Evolutionary conservation across 2,329 filamentous ascomycete genomes (phyloP).

Genomic region (Verticillium alfalfae): DNA sequence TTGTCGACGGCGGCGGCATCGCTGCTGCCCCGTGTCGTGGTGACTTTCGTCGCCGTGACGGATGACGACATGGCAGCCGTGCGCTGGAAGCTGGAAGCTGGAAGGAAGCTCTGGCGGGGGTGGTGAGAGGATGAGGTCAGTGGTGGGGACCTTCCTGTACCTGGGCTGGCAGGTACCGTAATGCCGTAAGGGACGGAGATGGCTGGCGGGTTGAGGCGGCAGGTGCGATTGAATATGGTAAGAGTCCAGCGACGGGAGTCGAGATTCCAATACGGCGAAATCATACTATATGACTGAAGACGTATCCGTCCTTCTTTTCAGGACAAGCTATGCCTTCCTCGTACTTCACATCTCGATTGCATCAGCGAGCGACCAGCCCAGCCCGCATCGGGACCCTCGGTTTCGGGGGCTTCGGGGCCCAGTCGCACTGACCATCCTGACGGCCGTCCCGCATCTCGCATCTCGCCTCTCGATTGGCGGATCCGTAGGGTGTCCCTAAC

Average conservation of each 20-base stretch:
- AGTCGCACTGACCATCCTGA: background rate
- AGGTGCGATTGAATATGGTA: too few relatives aligned
- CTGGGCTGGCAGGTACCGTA: too few relatives aligned
- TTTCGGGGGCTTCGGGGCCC: background rate
- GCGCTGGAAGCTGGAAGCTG: background rate
- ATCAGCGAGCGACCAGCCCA: background rate
- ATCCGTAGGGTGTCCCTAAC: background rate
- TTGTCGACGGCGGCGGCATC: constrained; percentile 7
- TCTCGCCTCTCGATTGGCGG: background rate
- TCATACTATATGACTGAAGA: too few relatives aligned
- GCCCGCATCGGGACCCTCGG: background rate
- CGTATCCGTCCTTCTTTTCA: too few relatives aligned
- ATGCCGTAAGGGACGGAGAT: background rate
- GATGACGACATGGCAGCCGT: constrained; percentile 12
- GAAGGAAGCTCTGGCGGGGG: background rate
- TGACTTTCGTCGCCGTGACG: constrained; percentile 8
- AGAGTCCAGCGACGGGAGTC: too few relatives aligned
- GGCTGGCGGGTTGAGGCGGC: background rate
- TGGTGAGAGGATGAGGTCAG: background rate
- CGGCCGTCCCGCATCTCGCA: background rate
- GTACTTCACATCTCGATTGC: background rate
- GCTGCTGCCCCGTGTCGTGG: constrained; percentile 4
- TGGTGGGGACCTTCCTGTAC: background rate
- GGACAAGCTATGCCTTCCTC: too few relatives aligned
- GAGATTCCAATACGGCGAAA: too few relatives aligned